phyloP scores from a whole-genome alignment of 352 stramenopile genomes.

The Peronospora farinosa region DNA sequence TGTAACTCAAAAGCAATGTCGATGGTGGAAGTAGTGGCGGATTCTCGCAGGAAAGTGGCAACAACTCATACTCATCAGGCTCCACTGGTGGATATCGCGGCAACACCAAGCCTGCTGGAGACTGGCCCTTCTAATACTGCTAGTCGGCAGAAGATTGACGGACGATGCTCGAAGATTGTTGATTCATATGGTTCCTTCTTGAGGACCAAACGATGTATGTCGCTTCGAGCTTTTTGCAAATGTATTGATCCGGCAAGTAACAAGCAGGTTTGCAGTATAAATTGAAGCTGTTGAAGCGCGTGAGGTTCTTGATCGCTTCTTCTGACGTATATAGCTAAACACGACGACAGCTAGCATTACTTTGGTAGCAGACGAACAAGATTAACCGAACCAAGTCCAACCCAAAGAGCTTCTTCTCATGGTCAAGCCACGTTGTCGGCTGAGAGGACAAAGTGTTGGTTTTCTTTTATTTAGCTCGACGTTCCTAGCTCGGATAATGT shows the following conservation, averaged over 20 bases:
- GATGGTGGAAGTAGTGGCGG: constrained; percentile 29
- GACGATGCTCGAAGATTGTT: constrained; percentile 1
- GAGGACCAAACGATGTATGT: neutral
- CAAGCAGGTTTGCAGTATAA: neutral
- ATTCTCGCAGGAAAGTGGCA: constrained; percentile 23
- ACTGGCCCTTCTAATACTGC: constrained; percentile 64
- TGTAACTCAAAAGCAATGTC: constrained; percentile 36
- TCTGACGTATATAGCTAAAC: too few species aligned
- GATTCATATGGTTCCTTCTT: neutral
- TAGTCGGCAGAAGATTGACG: neutral
- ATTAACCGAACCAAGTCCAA: too few species aligned
- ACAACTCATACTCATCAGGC: constrained; percentile 28
- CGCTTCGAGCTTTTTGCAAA: neutral
- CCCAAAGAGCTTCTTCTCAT: too few species aligned
- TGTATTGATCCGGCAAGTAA: neutral
- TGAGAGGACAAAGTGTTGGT: too few species aligned
- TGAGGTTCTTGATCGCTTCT: too few species aligned
- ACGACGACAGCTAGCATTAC: too few species aligned
- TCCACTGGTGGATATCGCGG: constrained; percentile 30
- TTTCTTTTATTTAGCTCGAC: too few species aligned
- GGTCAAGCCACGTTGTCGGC: too few species aligned
- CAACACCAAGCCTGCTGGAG: constrained; percentile 44
- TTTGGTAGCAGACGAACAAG: too few species aligned
- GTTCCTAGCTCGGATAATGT: neutral
- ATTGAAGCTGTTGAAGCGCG: neutral